A percentile compares a stretch with the other conserved stretches of the same genome.
Evolutionary conservation across 306 rosid genomes (phyloP).

Genomic region (Morella rubra): DNA sequence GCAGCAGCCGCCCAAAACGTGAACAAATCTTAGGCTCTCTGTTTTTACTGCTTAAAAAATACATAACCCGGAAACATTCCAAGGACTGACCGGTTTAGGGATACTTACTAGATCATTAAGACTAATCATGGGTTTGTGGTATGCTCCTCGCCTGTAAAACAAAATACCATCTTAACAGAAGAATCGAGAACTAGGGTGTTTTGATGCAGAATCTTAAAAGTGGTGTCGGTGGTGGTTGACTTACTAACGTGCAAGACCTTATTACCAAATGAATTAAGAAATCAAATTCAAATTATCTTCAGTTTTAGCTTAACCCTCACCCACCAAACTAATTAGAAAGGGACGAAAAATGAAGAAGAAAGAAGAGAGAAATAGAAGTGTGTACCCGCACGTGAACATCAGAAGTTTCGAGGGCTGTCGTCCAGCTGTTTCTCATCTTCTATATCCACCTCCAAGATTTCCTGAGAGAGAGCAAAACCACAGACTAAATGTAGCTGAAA

Average conservation of each 20-base stretch:
- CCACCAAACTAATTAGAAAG: neutral
- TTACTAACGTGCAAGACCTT: too few species aligned
- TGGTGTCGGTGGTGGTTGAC: too few species aligned
- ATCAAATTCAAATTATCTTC: neutral
- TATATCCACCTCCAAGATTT: slow-evolving; percentile 89
- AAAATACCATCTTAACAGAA: neutral
- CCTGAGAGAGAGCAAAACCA: slow-evolving; percentile 43
- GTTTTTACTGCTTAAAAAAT: neutral
- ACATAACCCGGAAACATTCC: neutral
- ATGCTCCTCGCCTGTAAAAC: neutral
- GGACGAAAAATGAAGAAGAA: neutral
- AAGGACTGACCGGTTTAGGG: neutral
- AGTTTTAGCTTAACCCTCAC: neutral
- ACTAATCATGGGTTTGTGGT: neutral
- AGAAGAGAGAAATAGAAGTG: neutral
- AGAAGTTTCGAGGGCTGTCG: slow-evolving; percentile 85
- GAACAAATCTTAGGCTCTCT: slow-evolving; percentile 5
- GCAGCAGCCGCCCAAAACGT: neutral
- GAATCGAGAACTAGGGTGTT: neutral
- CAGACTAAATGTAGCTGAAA: neutral
- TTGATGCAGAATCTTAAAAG: too few species aligned
- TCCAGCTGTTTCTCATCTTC: slow-evolving; percentile 95
- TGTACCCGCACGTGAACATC: slow-evolving; percentile 21
- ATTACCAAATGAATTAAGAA: neutral
- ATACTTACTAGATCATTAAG: neutral